Evolutionary conservation across 805 yeast genomes (phyloP).

Genomic region (Starmerella potacharoeniae): DNA sequence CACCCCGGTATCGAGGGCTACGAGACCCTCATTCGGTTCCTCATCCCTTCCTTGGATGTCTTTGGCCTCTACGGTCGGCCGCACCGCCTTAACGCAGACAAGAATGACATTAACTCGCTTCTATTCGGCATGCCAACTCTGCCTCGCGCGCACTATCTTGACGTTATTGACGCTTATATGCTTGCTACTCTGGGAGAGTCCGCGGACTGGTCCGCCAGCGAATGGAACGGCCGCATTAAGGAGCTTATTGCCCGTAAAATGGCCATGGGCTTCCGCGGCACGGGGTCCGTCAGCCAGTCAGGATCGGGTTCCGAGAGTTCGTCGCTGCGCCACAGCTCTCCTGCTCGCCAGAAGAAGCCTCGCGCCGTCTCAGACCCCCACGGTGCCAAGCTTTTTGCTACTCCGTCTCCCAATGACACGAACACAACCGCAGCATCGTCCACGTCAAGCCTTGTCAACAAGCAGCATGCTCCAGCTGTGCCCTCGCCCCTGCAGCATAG

Average conservation of each 20-base stretch:
- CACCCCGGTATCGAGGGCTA: slow-evolving; percentile 76
- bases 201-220: slow-evolving; percentile 42
- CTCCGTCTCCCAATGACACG: background rate
- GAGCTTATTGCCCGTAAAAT: slow-evolving; percentile 44
- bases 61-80: slow-evolving; percentile 79
- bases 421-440: background rate
- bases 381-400: slow-evolving; percentile 7
- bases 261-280: slow-evolving; percentile 36
- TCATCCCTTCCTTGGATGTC: slow-evolving; percentile 64
- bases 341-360: slow-evolving; percentile 26
- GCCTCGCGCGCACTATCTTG: slow-evolving; percentile 63
- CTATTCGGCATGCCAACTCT: slow-evolving; percentile 75
- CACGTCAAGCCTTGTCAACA: slow-evolving; percentile 1
- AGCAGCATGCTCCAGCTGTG: slow-evolving; percentile 8
- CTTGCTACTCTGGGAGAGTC: slow-evolving; percentile 32
- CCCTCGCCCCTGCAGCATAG: slow-evolving; percentile 13
- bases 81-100: slow-evolving; percentile 59
- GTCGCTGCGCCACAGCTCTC: background rate
- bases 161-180: slow-evolving; percentile 46
- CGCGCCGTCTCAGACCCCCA: slow-evolving; percentile 20
- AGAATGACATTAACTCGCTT: slow-evolving; percentile 50
- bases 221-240: slow-evolving; percentile 51
- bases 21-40: slow-evolving; percentile 72
- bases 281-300: slow-evolving; percentile 35
- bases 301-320: background rate